Evolutionary conservation across 495 filamentous ascomycete species (phyloP).

Genomic region (Parathielavia appendiculata): DNA sequence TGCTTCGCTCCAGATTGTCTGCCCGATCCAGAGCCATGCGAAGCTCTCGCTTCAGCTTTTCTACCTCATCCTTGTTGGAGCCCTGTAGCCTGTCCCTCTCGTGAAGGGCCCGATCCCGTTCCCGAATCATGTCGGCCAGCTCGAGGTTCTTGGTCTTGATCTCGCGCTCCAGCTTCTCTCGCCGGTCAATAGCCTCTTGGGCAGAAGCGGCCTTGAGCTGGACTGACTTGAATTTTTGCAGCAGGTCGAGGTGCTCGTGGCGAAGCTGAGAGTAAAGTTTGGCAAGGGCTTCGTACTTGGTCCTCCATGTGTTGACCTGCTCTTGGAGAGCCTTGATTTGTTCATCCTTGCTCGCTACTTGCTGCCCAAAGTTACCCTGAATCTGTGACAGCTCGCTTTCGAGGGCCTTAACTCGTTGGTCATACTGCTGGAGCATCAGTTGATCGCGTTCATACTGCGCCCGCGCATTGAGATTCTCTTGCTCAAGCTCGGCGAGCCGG

Average conservation of each 20-base stretch:
- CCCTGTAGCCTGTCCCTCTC: constrained; percentile 82
- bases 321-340: constrained; percentile 89
- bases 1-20: constrained; percentile 85
- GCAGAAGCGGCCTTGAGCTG: constrained; percentile 95
- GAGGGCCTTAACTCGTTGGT: constrained; percentile 84
- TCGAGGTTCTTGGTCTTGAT: constrained; percentile 99
- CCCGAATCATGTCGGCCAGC: constrained; percentile 96
- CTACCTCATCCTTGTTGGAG: constrained; percentile 84
- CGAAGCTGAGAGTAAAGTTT: constrained; percentile 96
- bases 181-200: constrained; percentile 90
- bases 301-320: constrained; percentile 92
- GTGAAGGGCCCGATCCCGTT: constrained; percentile 89
- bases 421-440: constrained; percentile 93
- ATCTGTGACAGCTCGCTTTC: constrained; percentile 82
- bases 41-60: constrained; percentile 95
- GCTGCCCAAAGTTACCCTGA: constrained; percentile 76
- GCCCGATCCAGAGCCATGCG: constrained; percentile 87
- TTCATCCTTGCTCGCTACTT: constrained; percentile 84
- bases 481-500: constrained; percentile 86
- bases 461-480: constrained; percentile 87
- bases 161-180: constrained; percentile 92
- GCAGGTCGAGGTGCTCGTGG: constrained; percentile 87
- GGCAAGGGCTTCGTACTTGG: constrained; percentile 93
- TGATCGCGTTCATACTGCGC: constrained; percentile 97
- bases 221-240: constrained; percentile 91